Conservation (phyloP, 2,329 filamentous ascomycete species). For the Colletotrichum cuscutae region DNA sequence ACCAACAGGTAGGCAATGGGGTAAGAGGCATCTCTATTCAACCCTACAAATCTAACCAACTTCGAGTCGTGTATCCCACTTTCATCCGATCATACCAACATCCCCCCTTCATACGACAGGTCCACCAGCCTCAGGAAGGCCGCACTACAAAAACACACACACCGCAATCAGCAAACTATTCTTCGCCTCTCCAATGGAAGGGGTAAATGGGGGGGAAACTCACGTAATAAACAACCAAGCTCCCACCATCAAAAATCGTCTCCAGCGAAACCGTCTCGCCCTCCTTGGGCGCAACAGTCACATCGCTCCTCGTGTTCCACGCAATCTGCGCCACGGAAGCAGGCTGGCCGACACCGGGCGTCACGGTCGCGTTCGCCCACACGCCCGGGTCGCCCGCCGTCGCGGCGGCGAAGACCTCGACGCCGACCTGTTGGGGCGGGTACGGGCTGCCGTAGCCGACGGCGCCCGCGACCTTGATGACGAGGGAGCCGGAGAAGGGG, state of each 20-base stretch:
- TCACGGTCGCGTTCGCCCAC: conserved; percentile 18
- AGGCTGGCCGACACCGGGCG: neutral
- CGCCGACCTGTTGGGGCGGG: conserved; percentile 8
- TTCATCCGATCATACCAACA: neutral
- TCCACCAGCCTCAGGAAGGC: neutral
- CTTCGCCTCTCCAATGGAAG: too few relatives aligned
- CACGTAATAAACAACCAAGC: conserved; percentile 15
- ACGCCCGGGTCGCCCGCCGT: neutral
- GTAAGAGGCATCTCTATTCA: neutral
- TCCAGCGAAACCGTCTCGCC: neutral
- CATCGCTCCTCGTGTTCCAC: conserved; percentile 3
- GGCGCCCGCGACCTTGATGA: conserved; percentile 16
- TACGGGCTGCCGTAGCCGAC: conserved; percentile 2
- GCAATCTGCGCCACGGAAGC: neutral
- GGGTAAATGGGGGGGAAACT: too few relatives aligned
- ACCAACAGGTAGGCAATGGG: too few relatives aligned
- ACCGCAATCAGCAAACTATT: too few relatives aligned
- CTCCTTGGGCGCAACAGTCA: neutral
- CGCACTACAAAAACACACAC: too few relatives aligned
- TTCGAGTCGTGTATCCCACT: neutral
- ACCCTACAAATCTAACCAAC: neutral
- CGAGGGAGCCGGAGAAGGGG: conserved; percentile 2
- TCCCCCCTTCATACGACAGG: neutral
- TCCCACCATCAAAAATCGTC: conserved; percentile 5
- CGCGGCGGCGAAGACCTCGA: neutral